Percentiles rank a stretch among this genome's conserved stretches.
These are phyloP conservation scores for Mucor circinelloides DNA, from an alignment of 371 early-diverging fungal species.

Conservation along the genomic window DNA sequence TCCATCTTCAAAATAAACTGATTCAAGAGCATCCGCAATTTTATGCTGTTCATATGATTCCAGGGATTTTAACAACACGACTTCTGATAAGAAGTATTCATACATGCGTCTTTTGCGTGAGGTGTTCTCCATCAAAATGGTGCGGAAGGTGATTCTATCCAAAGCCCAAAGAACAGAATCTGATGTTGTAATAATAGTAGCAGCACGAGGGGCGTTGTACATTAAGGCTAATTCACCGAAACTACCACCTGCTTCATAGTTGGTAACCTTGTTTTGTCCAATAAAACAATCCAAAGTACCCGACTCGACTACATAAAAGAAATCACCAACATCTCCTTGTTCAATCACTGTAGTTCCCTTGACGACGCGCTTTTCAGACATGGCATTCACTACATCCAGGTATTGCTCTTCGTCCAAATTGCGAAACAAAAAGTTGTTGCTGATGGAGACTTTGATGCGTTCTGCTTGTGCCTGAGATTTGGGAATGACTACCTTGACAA, in stretches of 20 bases:
- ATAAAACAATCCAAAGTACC: constrained; percentile 95
- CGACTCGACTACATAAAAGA: constrained; percentile 96
- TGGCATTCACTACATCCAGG: constrained; percentile 93
- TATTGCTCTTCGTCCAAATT: constrained; percentile 95
- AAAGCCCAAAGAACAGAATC: constrained; percentile 93
- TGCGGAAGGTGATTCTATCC: constrained; percentile 93
- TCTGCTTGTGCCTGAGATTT: constrained; percentile 83
- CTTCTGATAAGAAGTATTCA: constrained; percentile 90
- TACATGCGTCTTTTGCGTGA: constrained; percentile 91
- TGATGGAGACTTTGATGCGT: constrained; percentile 81
- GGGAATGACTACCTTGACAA: constrained; percentile 82
- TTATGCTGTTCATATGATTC: constrained; percentile 93
- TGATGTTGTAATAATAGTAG: constrained; percentile 88
- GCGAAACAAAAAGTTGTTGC: constrained; percentile 91
- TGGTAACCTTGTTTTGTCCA: constrained; percentile 67
- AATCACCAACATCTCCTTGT: constrained; percentile 97
- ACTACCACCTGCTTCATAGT: constrained; percentile 82
- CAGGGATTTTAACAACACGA: constrained; percentile 80
- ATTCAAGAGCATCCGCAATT: constrained; percentile 93
- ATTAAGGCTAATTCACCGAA: constrained; percentile 98
- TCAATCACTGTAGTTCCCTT: constrained; percentile 83
- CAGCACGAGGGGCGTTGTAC: constrained; percentile 98
- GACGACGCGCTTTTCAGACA: constrained; percentile 87
- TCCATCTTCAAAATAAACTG: constrained; percentile 78
- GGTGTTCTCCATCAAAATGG: constrained; percentile 94